phyloP scores from a whole-genome alignment of 208 protist genomes.

The Leishmania braziliensis region DNA sequence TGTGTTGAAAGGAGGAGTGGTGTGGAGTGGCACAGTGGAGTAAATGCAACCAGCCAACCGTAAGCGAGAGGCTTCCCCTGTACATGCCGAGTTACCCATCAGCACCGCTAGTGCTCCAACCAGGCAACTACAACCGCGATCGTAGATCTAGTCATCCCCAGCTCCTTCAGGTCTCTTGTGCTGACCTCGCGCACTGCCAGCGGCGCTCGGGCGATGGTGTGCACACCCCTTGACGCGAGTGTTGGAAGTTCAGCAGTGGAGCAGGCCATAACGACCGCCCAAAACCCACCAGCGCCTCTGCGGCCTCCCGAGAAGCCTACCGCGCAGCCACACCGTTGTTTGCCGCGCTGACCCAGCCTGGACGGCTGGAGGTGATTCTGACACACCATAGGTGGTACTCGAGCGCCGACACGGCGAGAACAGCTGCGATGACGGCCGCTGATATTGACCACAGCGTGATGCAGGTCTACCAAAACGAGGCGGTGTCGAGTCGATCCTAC shows the following conservation, averaged over 20 bases:
- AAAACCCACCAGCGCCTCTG: not conserved
- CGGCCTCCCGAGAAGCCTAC: slow-evolving; percentile 12
- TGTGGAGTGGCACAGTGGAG: slow-evolving; percentile 17
- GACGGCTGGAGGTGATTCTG: slow-evolving; percentile 43
- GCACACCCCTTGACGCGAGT: slow-evolving; percentile 21
- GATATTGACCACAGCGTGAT: not conserved
- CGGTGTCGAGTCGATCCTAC: slow-evolving; percentile 38
- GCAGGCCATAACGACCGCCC: not conserved
- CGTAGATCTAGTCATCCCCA: slow-evolving; percentile 69
- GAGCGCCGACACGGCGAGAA: slow-evolving; percentile 17
- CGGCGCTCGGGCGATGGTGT: slow-evolving; percentile 7
- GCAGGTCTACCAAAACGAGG: slow-evolving; percentile 38
- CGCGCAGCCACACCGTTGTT: slow-evolving; percentile 57
- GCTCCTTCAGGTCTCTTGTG: slow-evolving; percentile 58
- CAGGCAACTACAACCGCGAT: slow-evolving; percentile 68
- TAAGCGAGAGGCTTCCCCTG: slow-evolving; percentile 3
- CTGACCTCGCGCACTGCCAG: slow-evolving; percentile 27
- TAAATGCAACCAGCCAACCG: not conserved
- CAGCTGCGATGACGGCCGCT: not conserved
- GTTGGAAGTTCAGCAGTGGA: slow-evolving; percentile 20
- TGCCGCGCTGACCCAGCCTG: slow-evolving; percentile 31
- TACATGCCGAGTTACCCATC: slow-evolving; percentile 32
- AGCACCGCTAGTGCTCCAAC: slow-evolving; percentile 51
- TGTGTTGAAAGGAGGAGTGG: slow-evolving; percentile 22
- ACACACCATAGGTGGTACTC: slow-evolving; percentile 12